These are phyloP conservation scores for Chlorella sp. DNA, from an alignment of 139 green algal genomes.

Conservation along the genomic window DNA sequence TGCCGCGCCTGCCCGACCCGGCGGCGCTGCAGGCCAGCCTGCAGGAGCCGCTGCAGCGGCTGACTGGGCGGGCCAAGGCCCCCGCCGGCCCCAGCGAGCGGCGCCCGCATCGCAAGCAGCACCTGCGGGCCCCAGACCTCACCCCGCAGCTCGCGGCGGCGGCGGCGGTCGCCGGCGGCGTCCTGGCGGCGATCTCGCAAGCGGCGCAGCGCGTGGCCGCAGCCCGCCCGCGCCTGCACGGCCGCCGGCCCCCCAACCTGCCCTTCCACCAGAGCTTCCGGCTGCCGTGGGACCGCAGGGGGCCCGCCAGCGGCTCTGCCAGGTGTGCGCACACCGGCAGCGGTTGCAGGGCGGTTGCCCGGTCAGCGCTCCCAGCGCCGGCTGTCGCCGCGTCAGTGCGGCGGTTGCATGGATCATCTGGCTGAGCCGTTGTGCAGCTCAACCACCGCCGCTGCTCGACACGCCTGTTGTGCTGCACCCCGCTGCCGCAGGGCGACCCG, in stretches of 20 bases:
- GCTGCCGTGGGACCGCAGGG: slow-evolving; percentile 29
- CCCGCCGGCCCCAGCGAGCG: too few species aligned
- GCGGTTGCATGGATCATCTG: not conserved
- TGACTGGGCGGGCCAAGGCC: too few species aligned
- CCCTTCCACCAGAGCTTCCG: slow-evolving; percentile 43
- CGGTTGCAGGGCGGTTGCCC: not conserved
- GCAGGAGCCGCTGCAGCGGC: too few species aligned
- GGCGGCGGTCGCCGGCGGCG: slow-evolving; percentile 23
- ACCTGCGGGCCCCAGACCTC: too few species aligned
- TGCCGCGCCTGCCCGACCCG: too few species aligned
- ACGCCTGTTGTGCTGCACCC: not conserved
- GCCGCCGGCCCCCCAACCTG: not conserved
- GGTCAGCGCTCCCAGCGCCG: not conserved
- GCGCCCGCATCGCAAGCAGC: too few species aligned
- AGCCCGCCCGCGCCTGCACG: not conserved
- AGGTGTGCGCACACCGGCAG: not conserved
- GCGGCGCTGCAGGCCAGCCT: too few species aligned
- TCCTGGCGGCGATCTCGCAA: slow-evolving; percentile 38
- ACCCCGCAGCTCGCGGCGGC: too few species aligned
- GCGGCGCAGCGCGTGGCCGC: slow-evolving; percentile 27
- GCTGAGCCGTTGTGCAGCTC: too few species aligned
- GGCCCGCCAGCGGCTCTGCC: not conserved
- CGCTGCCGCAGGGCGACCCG: slow-evolving; percentile 22
- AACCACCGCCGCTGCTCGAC: too few species aligned
- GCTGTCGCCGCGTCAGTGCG: not conserved